phyloP scores from a whole-genome alignment of 1,139 yeast species.

The Magnusiomyces paraingens region DNA sequence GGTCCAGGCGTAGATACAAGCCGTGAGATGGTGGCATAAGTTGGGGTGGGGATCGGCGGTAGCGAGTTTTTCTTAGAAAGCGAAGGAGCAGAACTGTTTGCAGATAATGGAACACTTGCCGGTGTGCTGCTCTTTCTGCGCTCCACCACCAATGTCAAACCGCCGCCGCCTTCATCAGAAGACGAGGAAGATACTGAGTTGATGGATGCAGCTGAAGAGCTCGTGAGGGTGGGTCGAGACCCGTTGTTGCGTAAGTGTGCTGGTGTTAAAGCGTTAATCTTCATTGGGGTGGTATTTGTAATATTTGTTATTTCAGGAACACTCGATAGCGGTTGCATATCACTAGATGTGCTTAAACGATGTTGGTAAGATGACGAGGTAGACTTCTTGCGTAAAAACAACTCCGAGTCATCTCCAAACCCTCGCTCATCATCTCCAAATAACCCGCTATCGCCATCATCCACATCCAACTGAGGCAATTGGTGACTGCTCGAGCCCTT shows the following conservation, averaged over 20 bases:
- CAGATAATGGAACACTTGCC: too few species aligned
- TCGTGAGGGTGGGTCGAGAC: background rate
- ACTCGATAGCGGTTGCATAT: too few species aligned
- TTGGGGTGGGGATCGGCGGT: background rate
- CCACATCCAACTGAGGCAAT: too few species aligned
- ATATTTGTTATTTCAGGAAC: too few species aligned
- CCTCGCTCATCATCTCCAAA: too few species aligned
- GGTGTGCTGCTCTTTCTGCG: background rate
- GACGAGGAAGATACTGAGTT: background rate
- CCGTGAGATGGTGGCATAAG: background rate
- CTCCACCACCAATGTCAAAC: background rate
- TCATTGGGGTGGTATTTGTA: background rate
- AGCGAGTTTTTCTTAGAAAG: background rate
- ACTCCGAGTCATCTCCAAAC: too few species aligned
- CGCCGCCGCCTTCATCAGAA: conserved; percentile 4
- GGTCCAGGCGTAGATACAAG: background rate
- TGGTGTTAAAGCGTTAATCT: background rate
- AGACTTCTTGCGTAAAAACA: too few species aligned
- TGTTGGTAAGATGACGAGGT: too few species aligned
- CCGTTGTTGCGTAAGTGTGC: background rate
- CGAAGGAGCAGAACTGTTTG: background rate
- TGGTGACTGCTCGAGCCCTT: too few species aligned
- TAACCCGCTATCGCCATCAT: too few species aligned
- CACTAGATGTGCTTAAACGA: too few species aligned
- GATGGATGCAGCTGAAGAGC: background rate